Evolutionary conservation across 2,329 filamentous ascomycete genomes (phyloP).

Genomic region (Exophiala phaeomuriformis): DNA sequence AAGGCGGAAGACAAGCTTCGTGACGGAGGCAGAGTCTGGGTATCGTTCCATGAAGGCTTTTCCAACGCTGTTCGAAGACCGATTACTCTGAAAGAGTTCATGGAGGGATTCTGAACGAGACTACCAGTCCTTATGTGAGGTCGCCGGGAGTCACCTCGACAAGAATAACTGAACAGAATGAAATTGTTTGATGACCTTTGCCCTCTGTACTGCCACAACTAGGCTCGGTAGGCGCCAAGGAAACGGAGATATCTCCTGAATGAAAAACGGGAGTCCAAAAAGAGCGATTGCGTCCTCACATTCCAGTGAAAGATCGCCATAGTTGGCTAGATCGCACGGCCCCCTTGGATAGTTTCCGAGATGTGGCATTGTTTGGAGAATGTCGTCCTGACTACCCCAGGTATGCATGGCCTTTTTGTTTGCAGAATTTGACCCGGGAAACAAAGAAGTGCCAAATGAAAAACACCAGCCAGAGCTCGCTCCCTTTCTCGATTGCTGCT

Average conservation of each 20-base stretch:
- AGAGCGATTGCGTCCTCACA: not conserved
- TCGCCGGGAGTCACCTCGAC: too few species aligned
- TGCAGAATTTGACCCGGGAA: conserved; percentile 7
- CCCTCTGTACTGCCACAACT: too few species aligned
- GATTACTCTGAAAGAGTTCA: conserved; percentile 69
- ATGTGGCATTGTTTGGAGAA: conserved; percentile 16
- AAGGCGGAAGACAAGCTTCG: conserved; percentile 28
- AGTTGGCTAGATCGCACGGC: not conserved
- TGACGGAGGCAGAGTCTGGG: conserved; percentile 64
- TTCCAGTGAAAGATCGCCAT: not conserved
- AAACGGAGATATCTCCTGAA: too few species aligned
- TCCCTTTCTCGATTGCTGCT: not conserved
- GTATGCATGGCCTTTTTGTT: conserved; percentile 22
- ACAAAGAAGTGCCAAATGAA: conserved; percentile 1
- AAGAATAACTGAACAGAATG: too few species aligned
- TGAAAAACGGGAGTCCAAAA: too few species aligned
- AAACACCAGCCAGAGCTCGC: not conserved
- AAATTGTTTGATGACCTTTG: too few species aligned
- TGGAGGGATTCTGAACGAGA: conserved; percentile 41
- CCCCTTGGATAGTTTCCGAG: not conserved
- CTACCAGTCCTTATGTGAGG: too few species aligned
- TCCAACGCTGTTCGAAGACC: conserved; percentile 90
- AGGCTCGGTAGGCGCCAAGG: too few species aligned
- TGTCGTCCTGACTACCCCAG: conserved; percentile 13
- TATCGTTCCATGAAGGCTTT: conserved; percentile 81